Evolutionary conservation across 139 green algal species (phyloP).

Genomic region (Chlorella sp.): DNA sequence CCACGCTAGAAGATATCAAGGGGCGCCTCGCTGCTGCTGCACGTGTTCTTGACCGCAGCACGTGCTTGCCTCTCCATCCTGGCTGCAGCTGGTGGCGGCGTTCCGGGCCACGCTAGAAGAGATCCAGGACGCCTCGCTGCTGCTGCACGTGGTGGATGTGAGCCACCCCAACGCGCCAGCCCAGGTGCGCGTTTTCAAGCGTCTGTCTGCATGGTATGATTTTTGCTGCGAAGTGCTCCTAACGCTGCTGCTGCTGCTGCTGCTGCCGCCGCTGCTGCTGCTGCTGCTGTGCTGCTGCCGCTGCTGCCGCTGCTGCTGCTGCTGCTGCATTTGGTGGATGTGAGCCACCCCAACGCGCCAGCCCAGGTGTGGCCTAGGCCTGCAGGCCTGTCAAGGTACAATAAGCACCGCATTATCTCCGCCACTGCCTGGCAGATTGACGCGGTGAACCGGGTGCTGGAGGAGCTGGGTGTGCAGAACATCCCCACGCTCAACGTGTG

Average conservation of each 20-base stretch:
- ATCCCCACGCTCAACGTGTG: conserved; percentile 86
- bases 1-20: too few species aligned
- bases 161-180: conserved; percentile 72
- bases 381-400: too few species aligned
- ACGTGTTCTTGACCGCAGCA: not conserved
- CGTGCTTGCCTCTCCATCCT: not conserved
- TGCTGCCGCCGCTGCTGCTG: too few species aligned
- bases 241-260: too few species aligned
- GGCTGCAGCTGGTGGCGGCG: conserved; percentile 83
- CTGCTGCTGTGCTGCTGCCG: too few species aligned
- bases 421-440: not conserved
- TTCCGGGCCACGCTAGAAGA: conserved; percentile 97
- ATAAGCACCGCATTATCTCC: too few species aligned
- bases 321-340: conserved; percentile 96
- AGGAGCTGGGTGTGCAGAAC: conserved; percentile 69
- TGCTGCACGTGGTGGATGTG: conserved; percentile 97
- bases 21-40: not conserved
- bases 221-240: too few species aligned
- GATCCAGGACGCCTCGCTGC: conserved; percentile 79
- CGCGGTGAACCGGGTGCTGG: conserved; percentile 65
- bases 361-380: too few species aligned
- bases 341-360: conserved; percentile 72
- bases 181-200: conserved; percentile 49
- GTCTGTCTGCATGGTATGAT: too few species aligned
- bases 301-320: too few species aligned